Conservation (phyloP, 2,329 filamentous ascomycete genomes). For the Zalaria sp. region DNA sequence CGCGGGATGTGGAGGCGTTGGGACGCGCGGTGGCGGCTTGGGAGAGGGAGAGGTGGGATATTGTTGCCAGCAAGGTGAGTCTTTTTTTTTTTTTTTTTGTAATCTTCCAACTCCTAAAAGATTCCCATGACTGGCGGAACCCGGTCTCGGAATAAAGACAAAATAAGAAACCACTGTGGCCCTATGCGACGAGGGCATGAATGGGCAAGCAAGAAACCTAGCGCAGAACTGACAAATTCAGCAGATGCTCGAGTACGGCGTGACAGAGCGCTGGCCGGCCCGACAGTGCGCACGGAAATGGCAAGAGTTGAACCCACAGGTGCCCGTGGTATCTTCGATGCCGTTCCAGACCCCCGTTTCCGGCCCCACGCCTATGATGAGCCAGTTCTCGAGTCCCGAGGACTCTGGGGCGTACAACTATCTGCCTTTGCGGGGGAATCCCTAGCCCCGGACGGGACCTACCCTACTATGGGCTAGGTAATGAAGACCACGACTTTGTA, state of each 20-base stretch:
- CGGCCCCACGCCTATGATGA: conserved; percentile 9
- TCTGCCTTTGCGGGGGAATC: conserved; percentile 5
- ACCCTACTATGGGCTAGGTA: conserved; percentile 2
- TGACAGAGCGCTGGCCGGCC: conserved; percentile 36
- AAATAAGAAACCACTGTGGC: too few relatives aligned
- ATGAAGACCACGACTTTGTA: background rate
- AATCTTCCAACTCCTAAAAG: too few relatives aligned
- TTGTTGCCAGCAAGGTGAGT: conserved; percentile 35
- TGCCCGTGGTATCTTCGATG: background rate
- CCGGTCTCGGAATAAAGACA: too few relatives aligned
- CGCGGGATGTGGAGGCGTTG: conserved; percentile 34
- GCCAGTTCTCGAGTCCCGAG: conserved; percentile 15
- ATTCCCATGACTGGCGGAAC: too few relatives aligned
- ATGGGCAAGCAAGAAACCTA: too few relatives aligned
- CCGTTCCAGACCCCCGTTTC: conserved; percentile 9
- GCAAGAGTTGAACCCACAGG: conserved; percentile 27
- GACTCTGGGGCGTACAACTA: conserved; percentile 14
- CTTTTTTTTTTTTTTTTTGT: too few relatives aligned
- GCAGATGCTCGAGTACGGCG: conserved; percentile 38
- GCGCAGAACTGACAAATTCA: conserved; percentile 2
- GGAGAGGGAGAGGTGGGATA: conserved; percentile 39
- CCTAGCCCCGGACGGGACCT: conserved; percentile 1
- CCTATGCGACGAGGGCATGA: too few relatives aligned
- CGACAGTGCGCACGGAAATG: conserved; percentile 37
- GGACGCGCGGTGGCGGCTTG: conserved; percentile 38